Evolutionary conservation across 2,329 filamentous ascomycete species (phyloP).

Genomic region (Penicillium psychrosexuale): DNA sequence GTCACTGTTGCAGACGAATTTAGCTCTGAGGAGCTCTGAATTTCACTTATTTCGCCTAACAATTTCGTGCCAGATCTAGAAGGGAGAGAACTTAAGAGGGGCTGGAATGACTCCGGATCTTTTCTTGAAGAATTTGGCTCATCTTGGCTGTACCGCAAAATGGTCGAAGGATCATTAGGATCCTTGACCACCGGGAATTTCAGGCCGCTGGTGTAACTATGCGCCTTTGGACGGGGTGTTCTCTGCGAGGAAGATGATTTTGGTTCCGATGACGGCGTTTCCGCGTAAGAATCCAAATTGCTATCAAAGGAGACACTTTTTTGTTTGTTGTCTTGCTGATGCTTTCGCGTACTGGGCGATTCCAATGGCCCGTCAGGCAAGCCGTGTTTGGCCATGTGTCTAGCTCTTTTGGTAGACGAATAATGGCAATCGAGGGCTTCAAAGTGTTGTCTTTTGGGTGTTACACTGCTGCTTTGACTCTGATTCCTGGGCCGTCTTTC

Average conservation of each 20-base stretch:
- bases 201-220: constrained; percentile 47
- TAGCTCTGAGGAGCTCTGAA: constrained; percentile 15
- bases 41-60: constrained; percentile 5
- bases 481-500: neutral
- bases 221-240: constrained; percentile 27
- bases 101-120: constrained; percentile 19
- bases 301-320: constrained; percentile 2
- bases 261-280: constrained; percentile 17
- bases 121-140: constrained; percentile 53
- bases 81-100: constrained; percentile 5
- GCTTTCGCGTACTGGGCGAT: neutral
- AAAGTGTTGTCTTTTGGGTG: neutral
- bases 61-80: constrained; percentile 4
- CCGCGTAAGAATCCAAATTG: constrained; percentile 5
- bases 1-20: constrained; percentile 21
- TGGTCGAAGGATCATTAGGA: constrained; percentile 62
- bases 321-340: neutral
- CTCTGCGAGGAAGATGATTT: constrained; percentile 26
- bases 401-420: constrained; percentile 11
- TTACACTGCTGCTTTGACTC: neutral
- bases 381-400: neutral
- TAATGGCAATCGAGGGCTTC: neutral
- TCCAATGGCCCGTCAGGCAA: neutral
- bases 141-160: constrained; percentile 64
- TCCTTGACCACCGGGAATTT: constrained; percentile 77